Base-by-base conservation (phyloP, 2,329 filamentous ascomycete species). In the Plectosphaerella plurivora region DNA sequence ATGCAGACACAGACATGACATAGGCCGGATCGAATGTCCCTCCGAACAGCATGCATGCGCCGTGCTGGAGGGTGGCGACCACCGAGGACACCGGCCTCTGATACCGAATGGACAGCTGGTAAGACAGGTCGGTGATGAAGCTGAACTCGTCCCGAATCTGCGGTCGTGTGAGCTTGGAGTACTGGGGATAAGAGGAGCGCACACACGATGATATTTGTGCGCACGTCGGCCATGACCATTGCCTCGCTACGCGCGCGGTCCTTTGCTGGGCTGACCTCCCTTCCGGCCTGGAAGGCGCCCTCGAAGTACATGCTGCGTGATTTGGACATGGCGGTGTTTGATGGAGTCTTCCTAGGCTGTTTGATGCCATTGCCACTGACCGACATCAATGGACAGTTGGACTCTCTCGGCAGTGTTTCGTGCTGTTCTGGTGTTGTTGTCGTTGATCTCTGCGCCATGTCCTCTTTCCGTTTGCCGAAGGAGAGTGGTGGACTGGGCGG, bases 21-120 rank as follows among this genome's bases (percentile, higher is more conserved):
- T 96, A 97, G 18, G 89, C 88, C 4, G 89, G 87, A 49, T 91
- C 87, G 57, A 89, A 87, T 5, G 83, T 85, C 36, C 86, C 88
- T 2, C 83, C 88, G 55, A 93, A 86, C 51, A 90, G 74, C 60
- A 96, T 81, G 63, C 87, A 89, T 14, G 82, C 79, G 24, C 87
- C 85, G 62, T 94, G 89, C 42, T 87, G 81, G n/a, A 96, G 72
- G 2, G 83, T 86, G 46, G 95, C 82, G 63, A 89, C 82, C 53
- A 96, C 84, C 9, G 84, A 88, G 3, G 84, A 82, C 52, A 89
- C 79, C 3, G 89, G 84, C 25, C 89, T 82, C 55, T 87, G 84
- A 65, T 91, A 96, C 46, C 90, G 83, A 54, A 82, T 78, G 2
- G 89, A 87, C 15, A 96, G 75, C 56, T 86, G 82, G 58, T 85